A percentile compares a stretch with the other conserved stretches of the same genome.
phyloP scores from a whole-genome alignment of 2,329 filamentous ascomycete genomes.

The Gyromitra esculenta region DNA sequence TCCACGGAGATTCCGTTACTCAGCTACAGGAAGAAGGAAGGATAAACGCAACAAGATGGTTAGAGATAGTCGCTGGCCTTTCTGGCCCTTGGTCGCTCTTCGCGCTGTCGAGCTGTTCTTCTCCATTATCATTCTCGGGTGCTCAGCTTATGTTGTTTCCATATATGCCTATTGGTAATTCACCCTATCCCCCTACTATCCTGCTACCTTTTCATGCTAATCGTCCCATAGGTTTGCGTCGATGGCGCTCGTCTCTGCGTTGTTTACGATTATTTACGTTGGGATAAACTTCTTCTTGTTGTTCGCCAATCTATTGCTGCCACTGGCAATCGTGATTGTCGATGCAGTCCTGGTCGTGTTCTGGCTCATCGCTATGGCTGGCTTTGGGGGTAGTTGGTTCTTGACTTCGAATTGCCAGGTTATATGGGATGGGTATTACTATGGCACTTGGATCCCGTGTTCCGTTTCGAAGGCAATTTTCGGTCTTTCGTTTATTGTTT shows the following conservation, averaged over 20 bases:
- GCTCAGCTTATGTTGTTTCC: constrained; percentile 56
- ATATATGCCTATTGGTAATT: constrained; percentile 33
- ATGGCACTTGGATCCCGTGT: constrained; percentile 27
- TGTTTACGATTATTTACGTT: constrained; percentile 62
- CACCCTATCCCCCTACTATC: too few species aligned
- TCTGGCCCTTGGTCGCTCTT: constrained; percentile 54
- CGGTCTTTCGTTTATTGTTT: constrained; percentile 34
- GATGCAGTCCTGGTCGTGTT: constrained; percentile 61
- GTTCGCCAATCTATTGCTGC: constrained; percentile 55
- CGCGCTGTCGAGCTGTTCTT: constrained; percentile 58
- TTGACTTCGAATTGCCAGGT: constrained; percentile 20
- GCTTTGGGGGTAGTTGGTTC: constrained; percentile 46
- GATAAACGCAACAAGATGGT: constrained; percentile 28
- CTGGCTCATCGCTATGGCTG: constrained; percentile 56
- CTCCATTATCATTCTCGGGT: constrained; percentile 57
- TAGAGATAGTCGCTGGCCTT: constrained; percentile 52
- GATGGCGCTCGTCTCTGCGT: constrained; percentile 57
- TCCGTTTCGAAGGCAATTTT: constrained; percentile 50
- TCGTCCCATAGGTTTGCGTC: constrained; percentile 50
- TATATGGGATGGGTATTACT: neutral
- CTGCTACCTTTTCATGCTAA: neutral
- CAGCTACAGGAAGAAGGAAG: neutral
- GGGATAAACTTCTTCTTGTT: constrained; percentile 51
- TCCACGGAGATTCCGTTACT: neutral
- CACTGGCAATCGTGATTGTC: constrained; percentile 55